Base-by-base conservation (phyloP, 192 early-diverging fungal genomes). In the Phlyctochytrium planicorne region DNA sequence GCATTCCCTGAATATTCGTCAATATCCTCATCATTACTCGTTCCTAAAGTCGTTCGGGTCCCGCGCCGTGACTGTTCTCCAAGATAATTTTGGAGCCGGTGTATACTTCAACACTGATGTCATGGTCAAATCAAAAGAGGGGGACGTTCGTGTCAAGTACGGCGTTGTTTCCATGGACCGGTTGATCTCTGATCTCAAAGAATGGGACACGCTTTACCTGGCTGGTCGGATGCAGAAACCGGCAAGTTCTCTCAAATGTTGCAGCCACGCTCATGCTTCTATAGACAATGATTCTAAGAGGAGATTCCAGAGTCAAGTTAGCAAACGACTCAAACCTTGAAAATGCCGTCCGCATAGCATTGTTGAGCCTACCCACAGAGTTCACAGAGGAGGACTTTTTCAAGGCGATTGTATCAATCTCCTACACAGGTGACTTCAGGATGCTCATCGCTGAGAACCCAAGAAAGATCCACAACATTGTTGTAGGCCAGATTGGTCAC, bases 221-320 rank as follows among this genome's bases (percentile, higher is more conserved):
- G 94, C 97, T 2, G 97, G 97, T 1, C 87, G 97, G 52, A 87
- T 99, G 85, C 96, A 98, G 63, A 99, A 99, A 70, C 97, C 97
- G 40, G 91, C 91, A 80, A 73, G 76, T 75, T 59, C 16, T 25
- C 25, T 23, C 16, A 50, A 29, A 65, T 55, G 32, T 31, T 12
- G 34, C 4, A 3, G 12, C 17, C 40, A 50, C 40, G 40, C n/a
- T 50, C 40, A 50, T 10, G 31, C 67, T 69, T 4, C 10, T 0
- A 23, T 62, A 90, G 88, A 80, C 90, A n/a, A 90, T 89, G 62
- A 87, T 91, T 23, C 72, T 95, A 40, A 73, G 87, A 37, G 87
- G 90, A 53, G 91, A 94, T 72, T 84, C 91, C 40, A 74, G 89
- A 34, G 85, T 94, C 1, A 78, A 79, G 30, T 75, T 92, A 2